Percentiles rank a stretch among this genome's conserved stretches.
Conservation (phyloP, 148 eudicot genomes). For the Chenopodium formosanum region DNA sequence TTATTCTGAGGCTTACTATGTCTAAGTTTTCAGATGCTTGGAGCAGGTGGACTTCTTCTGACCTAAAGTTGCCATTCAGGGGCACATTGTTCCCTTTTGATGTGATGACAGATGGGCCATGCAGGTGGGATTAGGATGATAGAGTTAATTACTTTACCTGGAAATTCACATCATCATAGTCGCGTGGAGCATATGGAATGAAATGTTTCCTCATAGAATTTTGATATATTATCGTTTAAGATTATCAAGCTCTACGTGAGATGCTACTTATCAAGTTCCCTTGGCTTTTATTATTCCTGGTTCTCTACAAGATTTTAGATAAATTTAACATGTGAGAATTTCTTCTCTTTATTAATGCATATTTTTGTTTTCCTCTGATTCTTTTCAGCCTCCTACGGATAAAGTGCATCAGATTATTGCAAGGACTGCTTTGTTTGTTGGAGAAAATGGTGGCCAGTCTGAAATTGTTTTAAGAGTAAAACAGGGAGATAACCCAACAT, state of each 20-base stretch:
- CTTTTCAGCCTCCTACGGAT: conserved; percentile 86
- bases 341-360: conserved; percentile 22
- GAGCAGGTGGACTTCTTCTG: conserved; percentile 84
- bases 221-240: conserved; percentile 32
- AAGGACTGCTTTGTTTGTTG: conserved; percentile 87
- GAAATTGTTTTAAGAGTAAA: conserved; percentile 94
- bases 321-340: not conserved
- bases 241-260: conserved; percentile 36
- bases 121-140: conserved; percentile 98
- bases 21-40: conserved; percentile 99
- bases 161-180: conserved; percentile 44
- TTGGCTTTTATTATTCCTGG: conserved; percentile 9
- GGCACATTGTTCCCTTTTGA: conserved; percentile 95
- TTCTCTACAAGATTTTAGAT: not conserved
- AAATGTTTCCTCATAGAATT: conserved; percentile 39
- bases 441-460: conserved; percentile 90
- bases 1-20: conserved; percentile 82
- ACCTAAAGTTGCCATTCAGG: conserved; percentile 81
- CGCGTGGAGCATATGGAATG: conserved; percentile 51
- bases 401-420: conserved; percentile 95
- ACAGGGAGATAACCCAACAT: conserved; percentile 95
- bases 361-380: conserved; percentile 23
- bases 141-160: conserved; percentile 40
- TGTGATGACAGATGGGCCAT: conserved; percentile 71
- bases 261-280: conserved; percentile 16